Evolutionary conservation across 495 filamentous ascomycete genomes (phyloP).

Genomic region (Aspergillus cristatus): DNA sequence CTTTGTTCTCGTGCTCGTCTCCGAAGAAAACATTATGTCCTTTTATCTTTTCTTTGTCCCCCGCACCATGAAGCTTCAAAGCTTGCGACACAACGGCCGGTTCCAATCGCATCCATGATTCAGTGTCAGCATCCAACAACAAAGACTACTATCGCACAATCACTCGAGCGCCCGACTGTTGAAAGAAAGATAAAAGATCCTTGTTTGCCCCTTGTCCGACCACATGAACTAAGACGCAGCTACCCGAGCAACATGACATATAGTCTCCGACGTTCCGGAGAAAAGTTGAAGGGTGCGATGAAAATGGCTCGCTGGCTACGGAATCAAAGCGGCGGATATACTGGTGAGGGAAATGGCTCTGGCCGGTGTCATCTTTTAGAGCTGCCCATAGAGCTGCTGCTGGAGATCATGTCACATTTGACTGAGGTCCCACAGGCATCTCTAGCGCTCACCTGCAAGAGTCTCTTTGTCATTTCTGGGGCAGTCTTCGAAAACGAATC

Average conservation of each 20-base stretch:
- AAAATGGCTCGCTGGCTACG: constrained; percentile 27
- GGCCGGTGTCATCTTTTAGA: constrained; percentile 30
- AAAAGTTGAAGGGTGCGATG: constrained; percentile 23
- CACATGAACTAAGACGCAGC: too few species aligned
- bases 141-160: neutral
- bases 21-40: neutral
- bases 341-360: constrained; percentile 8
- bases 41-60: neutral
- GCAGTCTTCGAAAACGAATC: constrained; percentile 26
- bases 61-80: constrained; percentile 12
- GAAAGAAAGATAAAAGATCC: constrained; percentile 4
- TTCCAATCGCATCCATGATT: constrained; percentile 10
- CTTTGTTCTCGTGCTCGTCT: constrained; percentile 5
- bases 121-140: constrained; percentile 3
- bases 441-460: constrained; percentile 37
- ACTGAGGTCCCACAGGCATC: constrained; percentile 30
- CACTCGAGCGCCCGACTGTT: too few species aligned
- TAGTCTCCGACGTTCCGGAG: constrained; percentile 21
- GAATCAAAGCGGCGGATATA: constrained; percentile 8
- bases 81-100: constrained; percentile 4
- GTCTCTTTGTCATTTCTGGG: constrained; percentile 30
- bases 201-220: neutral
- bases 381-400: constrained; percentile 34
- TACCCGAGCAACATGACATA: constrained; percentile 19
- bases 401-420: constrained; percentile 34